Percentiles rank a stretch among this genome's conserved stretches.
Conservation (phyloP, 768 basidiomycete species). For the Leccinum subtestaceum region DNA sequence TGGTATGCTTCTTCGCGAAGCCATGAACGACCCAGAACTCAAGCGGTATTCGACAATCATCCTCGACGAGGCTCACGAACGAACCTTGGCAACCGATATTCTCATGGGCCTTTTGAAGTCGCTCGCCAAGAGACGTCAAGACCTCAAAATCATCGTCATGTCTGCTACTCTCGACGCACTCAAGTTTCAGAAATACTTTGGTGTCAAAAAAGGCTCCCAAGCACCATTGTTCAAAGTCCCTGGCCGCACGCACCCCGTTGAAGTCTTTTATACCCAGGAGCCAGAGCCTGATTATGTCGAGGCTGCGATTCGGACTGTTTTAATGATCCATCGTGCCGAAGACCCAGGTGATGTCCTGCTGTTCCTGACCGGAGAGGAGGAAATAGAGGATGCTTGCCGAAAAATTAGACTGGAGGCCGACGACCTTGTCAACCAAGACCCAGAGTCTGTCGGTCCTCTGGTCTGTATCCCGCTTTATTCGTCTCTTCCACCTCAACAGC, state of each 20-base stretch:
- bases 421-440: constrained; percentile 68
- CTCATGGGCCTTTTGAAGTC: constrained; percentile 95
- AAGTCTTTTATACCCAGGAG: constrained; percentile 90
- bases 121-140: constrained; percentile 73
- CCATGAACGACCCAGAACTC: constrained; percentile 93
- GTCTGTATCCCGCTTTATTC: constrained; percentile 93
- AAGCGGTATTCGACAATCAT: constrained; percentile 95
- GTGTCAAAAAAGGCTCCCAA: constrained; percentile 36
- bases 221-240: constrained; percentile 90
- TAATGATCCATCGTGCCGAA: constrained; percentile 97
- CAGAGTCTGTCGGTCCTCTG: constrained; percentile 78
- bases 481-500: constrained; percentile 88
- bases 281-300: constrained; percentile 96
- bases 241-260: constrained; percentile 92
- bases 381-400: constrained; percentile 94
- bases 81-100: constrained; percentile 96
- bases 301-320: constrained; percentile 91
- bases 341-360: constrained; percentile 89
- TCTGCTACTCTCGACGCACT: constrained; percentile 94
- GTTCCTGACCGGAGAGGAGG: constrained; percentile 97
- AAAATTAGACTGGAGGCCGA: constrained; percentile 93
- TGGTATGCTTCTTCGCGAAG: constrained; percentile 97
- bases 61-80: constrained; percentile 97
- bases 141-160: constrained; percentile 98
- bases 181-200: constrained; percentile 97